These are phyloP conservation scores for Sporobolomyces roseus DNA, from an alignment of 768 basidiomycete species.

Conservation along the genomic window DNA sequence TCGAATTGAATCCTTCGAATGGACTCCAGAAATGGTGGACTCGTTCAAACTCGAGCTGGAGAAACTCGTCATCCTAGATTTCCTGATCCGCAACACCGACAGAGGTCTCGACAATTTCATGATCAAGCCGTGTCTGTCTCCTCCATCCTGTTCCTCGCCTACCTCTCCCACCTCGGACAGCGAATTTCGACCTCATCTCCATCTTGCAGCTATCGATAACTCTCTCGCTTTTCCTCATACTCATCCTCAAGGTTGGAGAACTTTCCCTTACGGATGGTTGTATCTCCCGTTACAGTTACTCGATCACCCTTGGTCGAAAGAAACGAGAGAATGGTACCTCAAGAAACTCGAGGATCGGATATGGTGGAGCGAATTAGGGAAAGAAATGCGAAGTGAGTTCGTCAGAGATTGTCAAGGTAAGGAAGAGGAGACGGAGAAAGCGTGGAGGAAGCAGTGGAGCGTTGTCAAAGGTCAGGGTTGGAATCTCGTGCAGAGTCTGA, in stretches of 20 bases:
- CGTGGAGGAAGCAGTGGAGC: constrained; percentile 70
- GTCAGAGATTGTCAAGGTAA: constrained; percentile 65
- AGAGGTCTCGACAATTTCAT: constrained; percentile 42
- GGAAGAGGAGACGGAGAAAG: neutral
- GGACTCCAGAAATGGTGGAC: constrained; percentile 71
- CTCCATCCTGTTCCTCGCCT: constrained; percentile 1
- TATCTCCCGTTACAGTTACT: constrained; percentile 44
- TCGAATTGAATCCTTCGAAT: constrained; percentile 52
- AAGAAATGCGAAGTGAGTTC: constrained; percentile 69
- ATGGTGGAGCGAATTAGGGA: constrained; percentile 89
- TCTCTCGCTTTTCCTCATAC: constrained; percentile 87
- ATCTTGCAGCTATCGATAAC: constrained; percentile 90
- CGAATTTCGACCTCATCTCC: constrained; percentile 64
- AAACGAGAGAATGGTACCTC: constrained; percentile 74
- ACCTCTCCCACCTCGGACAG: neutral
- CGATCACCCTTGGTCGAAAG: constrained; percentile 67
- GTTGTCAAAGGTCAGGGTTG: constrained; percentile 90
- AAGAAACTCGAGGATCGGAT: constrained; percentile 72
- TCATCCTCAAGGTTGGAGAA: constrained; percentile 71
- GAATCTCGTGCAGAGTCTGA: constrained; percentile 74
- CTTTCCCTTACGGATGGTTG: constrained; percentile 62
- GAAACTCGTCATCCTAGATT: constrained; percentile 86
- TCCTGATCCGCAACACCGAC: constrained; percentile 80
- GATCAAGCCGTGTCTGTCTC: constrained; percentile 33
- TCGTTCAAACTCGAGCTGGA: constrained; percentile 84